Evolutionary conservation across 345 rosid species (phyloP), one percentile per base, ranked within the genome.

Genomic region (Syzygium aqueum): DNA sequence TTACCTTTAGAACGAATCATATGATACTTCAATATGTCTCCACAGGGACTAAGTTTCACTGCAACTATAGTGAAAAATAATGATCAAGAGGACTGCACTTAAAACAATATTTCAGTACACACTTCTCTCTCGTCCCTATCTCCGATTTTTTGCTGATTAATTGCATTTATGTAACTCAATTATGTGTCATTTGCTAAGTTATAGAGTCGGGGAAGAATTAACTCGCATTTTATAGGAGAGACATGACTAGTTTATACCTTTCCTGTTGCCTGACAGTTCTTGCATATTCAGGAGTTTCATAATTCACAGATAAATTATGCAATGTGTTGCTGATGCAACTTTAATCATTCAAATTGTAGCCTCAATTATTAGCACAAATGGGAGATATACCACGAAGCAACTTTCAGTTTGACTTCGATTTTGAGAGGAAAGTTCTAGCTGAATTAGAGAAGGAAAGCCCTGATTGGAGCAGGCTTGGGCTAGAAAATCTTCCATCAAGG

Each of bases 381-480:
- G 94, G 95, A 85, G 98, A 97, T 78, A 90, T 97, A 92, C 96
- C 94, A 2, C 91, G 95, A 80, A 94, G 98, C 89, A 94, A 91
- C 85, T 96, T 96, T 88, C 97, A 95, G 87, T 95, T 94, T 51
- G 95, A 96, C 93, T 96, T 97, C 73, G 93, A 93, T 9, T 88
- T 97, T 73, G 98, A 96, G 90, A 91, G 91, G 90, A 95, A 92
- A 90, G 91, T 94, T 85, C 88, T 95, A 30, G 95, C 95, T 12
- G 98, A 95, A 86, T 94, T 93, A 11, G 97, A 96, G 93, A 94
- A 92, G 88, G 98, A 89, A n/a, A 90, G 30, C 87, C 94, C 92
- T 43, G 94, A 95, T 85, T 96, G 96, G 98, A 93, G 93, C 90
- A 93, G 89, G 88, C 95, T 94, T 51, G 96, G 92, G 27, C 78